Conservation (phyloP, 2,329 filamentous ascomycete species). For the Epichloe amarillans region DNA sequence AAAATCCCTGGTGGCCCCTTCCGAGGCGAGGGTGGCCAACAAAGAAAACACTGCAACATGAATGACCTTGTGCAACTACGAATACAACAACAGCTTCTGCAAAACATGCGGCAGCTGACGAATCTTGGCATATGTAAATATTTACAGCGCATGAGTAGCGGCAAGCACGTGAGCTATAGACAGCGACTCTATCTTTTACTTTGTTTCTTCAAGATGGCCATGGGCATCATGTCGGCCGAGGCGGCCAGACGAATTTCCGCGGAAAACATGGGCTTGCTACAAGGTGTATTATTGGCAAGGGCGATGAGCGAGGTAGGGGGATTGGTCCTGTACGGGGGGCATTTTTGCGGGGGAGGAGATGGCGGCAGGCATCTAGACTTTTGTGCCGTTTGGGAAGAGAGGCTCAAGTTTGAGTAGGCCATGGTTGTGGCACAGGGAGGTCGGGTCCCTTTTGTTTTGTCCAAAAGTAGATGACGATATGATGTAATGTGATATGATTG, state of each 20-base stretch:
- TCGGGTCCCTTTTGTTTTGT: too few relatives aligned
- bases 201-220: neutral
- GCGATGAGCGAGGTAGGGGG: neutral
- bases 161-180: neutral
- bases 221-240: neutral
- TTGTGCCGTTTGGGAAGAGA: neutral
- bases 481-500: conserved; percentile 2
- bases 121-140: neutral
- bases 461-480: conserved; percentile 2
- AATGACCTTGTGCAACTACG: neutral
- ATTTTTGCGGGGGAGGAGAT: neutral
- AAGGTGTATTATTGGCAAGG: neutral
- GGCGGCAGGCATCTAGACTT: neutral
- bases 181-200: neutral
- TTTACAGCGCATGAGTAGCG: neutral
- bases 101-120: neutral
- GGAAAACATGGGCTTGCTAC: neutral
- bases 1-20: conserved; percentile 31
- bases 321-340: neutral
- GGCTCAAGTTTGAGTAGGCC: neutral
- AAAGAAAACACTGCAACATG: conserved; percentile 19
- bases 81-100: conserved; percentile 7
- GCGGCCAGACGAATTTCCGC: neutral
- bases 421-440: too few relatives aligned
- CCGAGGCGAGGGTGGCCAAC: conserved; percentile 7